Base-by-base conservation (phyloP, 192 early-diverging fungal genomes). In the Gryganskiella cystojenkinii region DNA sequence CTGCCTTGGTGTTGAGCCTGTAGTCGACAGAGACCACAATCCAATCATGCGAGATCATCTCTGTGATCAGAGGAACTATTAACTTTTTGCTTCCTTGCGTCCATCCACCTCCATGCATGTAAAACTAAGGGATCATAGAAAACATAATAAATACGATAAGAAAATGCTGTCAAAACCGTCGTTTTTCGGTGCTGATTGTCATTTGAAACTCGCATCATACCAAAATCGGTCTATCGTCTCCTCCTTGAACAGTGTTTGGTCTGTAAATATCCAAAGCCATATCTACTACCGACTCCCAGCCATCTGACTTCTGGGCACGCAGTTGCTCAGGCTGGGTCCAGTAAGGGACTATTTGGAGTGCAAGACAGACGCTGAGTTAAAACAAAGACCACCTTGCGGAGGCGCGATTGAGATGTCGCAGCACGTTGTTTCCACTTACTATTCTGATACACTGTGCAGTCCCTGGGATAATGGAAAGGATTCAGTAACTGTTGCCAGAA, bases 61-160 rank as follows among this genome's bases (percentile, higher is more conserved):
- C 78, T 28, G 43, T 67, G 30, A 71, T 14, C 20, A 82, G 37
- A 22, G 80, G 73, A 25, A 82, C 76, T 56, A 85, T 80, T 20
- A 84, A 33, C 56, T 83, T 72, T 69, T 92, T 91, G 63, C 83
- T 79, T 15, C 89, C 89, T n/a, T 64, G 44, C 28, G 75, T 74
- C 90, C 90, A 92, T 20, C 83, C 83, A 25, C 90, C 90, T 37
- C 91, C 91, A 80, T 91, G 90, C 20, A 89, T 79, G 61, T 87
- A 88, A 58, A 91, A 68, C 89, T 88, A 70, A 49, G 2, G n/a
- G 19, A 33, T 4, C 7, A 15, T 3, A 27, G 14, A n/a, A 4
- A n/a, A 30, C 37, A 46, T 10, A 3, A 6, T 4, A 31, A 22
- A 50, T 6, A 17, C 40, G 15, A 65, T 4, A 42, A 25, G 7